A percentile compares a stretch with the other conserved stretches of the same genome.
Evolutionary conservation across 1,139 yeast genomes (phyloP).

Genomic region (Blastobotrys apis): DNA sequence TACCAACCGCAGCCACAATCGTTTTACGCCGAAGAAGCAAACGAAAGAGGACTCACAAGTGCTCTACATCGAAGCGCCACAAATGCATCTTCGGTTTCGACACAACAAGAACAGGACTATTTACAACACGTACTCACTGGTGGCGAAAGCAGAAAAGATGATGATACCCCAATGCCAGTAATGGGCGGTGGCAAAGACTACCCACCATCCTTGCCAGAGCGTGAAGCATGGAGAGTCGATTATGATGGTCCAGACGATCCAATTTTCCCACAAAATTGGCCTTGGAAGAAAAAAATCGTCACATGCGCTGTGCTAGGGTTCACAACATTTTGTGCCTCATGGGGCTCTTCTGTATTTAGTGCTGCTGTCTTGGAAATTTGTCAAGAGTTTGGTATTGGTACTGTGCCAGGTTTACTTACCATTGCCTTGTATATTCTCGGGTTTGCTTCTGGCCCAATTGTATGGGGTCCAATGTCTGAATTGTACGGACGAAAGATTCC

Average conservation of each 20-base stretch:
- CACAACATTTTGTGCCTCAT: slow-evolving; percentile 38
- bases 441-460: slow-evolving; percentile 78
- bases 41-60: not conserved
- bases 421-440: slow-evolving; percentile 72
- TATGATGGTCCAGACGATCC: slow-evolving; percentile 53
- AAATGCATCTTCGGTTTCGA: not conserved
- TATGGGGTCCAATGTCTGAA: slow-evolving; percentile 81
- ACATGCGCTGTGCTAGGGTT: slow-evolving; percentile 36
- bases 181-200: slow-evolving; percentile 47
- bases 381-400: slow-evolving; percentile 30
- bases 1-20: slow-evolving; percentile 3
- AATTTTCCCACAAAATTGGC: slow-evolving; percentile 47
- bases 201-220: slow-evolving; percentile 47
- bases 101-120: slow-evolving; percentile 7
- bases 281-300: slow-evolving; percentile 34
- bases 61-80: slow-evolving; percentile 4
- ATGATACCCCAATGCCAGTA: slow-evolving; percentile 10
- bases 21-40: slow-evolving; percentile 7
- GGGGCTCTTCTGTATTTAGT: slow-evolving; percentile 45
- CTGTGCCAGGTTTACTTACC: slow-evolving; percentile 43
- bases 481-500: slow-evolving; percentile 64
- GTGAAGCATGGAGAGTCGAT: slow-evolving; percentile 46
- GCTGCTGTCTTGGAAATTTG: slow-evolving; percentile 34
- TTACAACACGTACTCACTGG: slow-evolving; percentile 10
- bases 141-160: not conserved